Evolutionary conservation across 106 monocot genomes (phyloP).

Genomic region (Amphibolis antarctica): DNA sequence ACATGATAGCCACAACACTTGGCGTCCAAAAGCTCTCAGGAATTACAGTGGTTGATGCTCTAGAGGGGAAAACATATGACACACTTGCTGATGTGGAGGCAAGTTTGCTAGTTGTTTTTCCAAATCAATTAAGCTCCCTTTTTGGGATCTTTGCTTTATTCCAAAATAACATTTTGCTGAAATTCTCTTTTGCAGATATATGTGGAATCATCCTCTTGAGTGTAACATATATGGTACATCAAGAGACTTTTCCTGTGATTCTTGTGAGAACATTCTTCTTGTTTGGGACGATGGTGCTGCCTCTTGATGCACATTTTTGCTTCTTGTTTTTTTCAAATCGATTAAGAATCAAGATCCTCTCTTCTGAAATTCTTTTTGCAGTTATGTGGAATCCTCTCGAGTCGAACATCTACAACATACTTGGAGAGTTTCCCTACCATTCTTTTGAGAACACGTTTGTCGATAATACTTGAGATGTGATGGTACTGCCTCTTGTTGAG

Average conservation of each 20-base stretch:
- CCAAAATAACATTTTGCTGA: neutral
- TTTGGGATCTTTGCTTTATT: neutral
- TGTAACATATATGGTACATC: neutral
- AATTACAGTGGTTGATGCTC: conserved; percentile 44
- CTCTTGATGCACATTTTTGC: too few relatives aligned
- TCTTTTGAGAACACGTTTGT: too few relatives aligned
- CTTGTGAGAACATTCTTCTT: too few relatives aligned
- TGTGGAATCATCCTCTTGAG: neutral
- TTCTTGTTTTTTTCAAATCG: too few relatives aligned
- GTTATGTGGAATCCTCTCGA: too few relatives aligned
- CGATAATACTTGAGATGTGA: too few relatives aligned
- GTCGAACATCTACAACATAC: too few relatives aligned
- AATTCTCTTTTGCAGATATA: conserved; percentile 4
- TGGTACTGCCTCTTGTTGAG: too few relatives aligned
- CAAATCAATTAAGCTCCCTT: neutral
- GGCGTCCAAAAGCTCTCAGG: conserved; percentile 77
- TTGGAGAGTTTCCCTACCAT: too few relatives aligned
- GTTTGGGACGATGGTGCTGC: too few relatives aligned
- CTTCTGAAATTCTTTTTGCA: too few relatives aligned
- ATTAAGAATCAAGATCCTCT: too few relatives aligned
- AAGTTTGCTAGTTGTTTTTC: neutral
- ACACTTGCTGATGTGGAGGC: conserved; percentile 74
- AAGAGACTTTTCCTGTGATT: neutral
- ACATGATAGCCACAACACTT: conserved; percentile 53
- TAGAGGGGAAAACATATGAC: conserved; percentile 45